Percentiles rank a stretch among this genome's conserved stretches.
These are phyloP conservation scores for Colletotrichum tanaceti DNA, from an alignment of 2,329 filamentous ascomycete species.

Conservation along the genomic window DNA sequence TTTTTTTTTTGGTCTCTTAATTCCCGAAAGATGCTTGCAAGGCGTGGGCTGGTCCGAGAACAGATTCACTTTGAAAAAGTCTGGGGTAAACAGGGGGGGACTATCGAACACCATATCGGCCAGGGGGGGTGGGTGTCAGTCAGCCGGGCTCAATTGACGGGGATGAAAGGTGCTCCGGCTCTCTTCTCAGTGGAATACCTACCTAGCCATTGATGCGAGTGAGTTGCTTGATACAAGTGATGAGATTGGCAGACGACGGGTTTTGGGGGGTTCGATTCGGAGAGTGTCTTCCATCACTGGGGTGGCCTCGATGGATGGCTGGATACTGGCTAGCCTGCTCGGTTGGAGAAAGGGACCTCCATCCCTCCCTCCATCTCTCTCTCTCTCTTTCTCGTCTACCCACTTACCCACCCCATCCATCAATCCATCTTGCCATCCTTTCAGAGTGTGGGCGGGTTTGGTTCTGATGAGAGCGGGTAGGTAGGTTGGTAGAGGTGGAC, in stretches of 20 bases:
- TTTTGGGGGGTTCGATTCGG: constrained; percentile 34
- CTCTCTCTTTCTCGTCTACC: too few relatives aligned
- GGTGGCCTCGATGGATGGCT: constrained; percentile 9
- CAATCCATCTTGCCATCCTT: constrained; percentile 10
- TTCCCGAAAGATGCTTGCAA: constrained; percentile 37
- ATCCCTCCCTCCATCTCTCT: too few relatives aligned
- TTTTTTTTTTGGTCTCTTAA: constrained; percentile 6
- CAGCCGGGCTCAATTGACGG: constrained; percentile 18
- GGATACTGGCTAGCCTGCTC: constrained; percentile 10
- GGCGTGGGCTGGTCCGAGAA: constrained; percentile 34
- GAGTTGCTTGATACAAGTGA: neutral
- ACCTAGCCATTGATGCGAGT: constrained; percentile 2
- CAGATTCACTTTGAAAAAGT: constrained; percentile 31
- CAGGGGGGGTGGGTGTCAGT: constrained; percentile 41
- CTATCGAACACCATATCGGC: neutral
- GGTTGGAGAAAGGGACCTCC: constrained; percentile 24
- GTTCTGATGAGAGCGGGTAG: constrained; percentile 3
- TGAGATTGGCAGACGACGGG: neutral
- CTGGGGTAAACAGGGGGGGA: constrained; percentile 40
- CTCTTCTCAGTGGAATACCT: too few relatives aligned
- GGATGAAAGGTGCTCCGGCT: constrained; percentile 12
- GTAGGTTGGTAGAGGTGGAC: constrained; percentile 14
- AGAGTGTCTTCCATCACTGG: constrained; percentile 20
- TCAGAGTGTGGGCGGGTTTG: constrained; percentile 25
- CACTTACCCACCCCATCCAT: neutral